Evolutionary conservation across 352 stramenopile genomes (phyloP).

Genomic region (Pythium periplocum): DNA sequence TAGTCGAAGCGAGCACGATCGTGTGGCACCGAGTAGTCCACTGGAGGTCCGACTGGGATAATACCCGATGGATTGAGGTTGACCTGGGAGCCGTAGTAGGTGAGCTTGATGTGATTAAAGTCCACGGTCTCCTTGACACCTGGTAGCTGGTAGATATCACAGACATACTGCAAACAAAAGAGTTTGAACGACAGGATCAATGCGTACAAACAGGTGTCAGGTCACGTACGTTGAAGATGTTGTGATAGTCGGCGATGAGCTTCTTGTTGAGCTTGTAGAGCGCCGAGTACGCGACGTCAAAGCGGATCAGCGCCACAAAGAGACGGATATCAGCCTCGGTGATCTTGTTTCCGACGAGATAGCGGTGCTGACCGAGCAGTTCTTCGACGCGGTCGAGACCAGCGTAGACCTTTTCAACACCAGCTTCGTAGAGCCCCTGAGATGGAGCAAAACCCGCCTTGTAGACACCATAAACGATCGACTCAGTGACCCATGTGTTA

Average conservation of each 20-base stretch:
- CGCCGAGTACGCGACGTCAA: constrained; percentile 91
- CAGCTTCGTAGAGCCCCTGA: constrained; percentile 85
- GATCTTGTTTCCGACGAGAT: constrained; percentile 61
- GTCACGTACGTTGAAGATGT: constrained; percentile 61
- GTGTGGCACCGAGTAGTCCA: constrained; percentile 26
- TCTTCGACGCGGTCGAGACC: constrained; percentile 80
- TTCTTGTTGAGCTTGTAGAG: constrained; percentile 84
- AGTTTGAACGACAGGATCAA: too few species aligned
- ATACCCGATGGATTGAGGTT: constrained; percentile 48
- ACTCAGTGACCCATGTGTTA: constrained; percentile 90
- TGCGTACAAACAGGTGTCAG: not conserved
- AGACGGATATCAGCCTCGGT: constrained; percentile 87
- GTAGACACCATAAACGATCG: constrained; percentile 92
- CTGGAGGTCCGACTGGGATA: constrained; percentile 21
- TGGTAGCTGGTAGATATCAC: constrained; percentile 42
- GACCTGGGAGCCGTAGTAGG: constrained; percentile 50
- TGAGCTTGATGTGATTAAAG: constrained; percentile 42
- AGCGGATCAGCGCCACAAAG: constrained; percentile 91
- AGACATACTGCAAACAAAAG: constrained; percentile 24
- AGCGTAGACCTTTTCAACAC: constrained; percentile 77
- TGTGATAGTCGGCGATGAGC: constrained; percentile 72
- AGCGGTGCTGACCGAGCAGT: constrained; percentile 70
- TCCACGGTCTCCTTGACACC: constrained; percentile 31
- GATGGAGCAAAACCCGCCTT: constrained; percentile 48
- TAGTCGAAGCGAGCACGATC: constrained; percentile 27